Conservation (phyloP, 257 asterid genomes). For the Paraleonurus japonicus region DNA sequence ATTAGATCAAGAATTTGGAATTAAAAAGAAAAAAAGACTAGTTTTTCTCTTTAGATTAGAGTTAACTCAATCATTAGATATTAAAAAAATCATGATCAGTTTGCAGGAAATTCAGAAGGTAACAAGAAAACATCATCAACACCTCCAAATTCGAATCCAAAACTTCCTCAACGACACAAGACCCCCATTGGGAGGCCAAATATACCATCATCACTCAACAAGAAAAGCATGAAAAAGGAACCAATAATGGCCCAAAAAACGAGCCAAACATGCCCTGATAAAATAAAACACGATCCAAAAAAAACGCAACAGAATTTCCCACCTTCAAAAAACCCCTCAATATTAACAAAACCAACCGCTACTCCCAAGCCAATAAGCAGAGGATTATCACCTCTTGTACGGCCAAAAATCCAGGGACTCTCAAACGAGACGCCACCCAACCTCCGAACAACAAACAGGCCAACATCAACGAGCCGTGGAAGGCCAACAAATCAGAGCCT, state of each 20-base stretch:
- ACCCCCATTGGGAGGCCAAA: constrained; percentile 45
- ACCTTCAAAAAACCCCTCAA: constrained; percentile 39
- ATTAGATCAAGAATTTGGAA: neutral
- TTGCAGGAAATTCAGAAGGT: constrained; percentile 43
- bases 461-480: constrained; percentile 50
- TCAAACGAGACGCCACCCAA: constrained; percentile 53
- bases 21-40: neutral
- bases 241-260: constrained; percentile 13
- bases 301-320: constrained; percentile 18
- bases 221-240: constrained; percentile 35
- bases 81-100: constrained; percentile 34
- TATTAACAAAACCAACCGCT: constrained; percentile 33
- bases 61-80: neutral
- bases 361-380: too few relatives aligned
- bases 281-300: constrained; percentile 24
- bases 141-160: constrained; percentile 40
- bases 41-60: neutral
- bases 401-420: constrained; percentile 31
- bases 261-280: constrained; percentile 23
- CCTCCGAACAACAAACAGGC: constrained; percentile 44
- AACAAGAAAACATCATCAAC: constrained; percentile 32
- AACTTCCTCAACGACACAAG: constrained; percentile 36
- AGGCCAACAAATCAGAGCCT: constrained; percentile 33
- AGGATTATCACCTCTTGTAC: constrained; percentile 44
- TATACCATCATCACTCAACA: constrained; percentile 20